These are phyloP conservation scores for Pelargonium exstipulatum DNA, from an alignment of 441 rosid species.

Conservation along the genomic window DNA sequence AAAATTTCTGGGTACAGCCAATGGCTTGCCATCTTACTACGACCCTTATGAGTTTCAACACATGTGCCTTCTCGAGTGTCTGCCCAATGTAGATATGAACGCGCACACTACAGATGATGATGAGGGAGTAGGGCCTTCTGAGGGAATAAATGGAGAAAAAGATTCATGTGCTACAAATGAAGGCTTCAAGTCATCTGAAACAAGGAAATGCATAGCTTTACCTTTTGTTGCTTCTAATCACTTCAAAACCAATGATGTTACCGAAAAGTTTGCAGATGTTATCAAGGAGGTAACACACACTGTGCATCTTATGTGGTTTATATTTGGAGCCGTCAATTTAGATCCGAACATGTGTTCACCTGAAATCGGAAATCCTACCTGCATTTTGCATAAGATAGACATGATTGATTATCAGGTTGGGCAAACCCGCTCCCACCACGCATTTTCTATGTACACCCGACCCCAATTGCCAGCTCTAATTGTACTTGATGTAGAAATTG, in stretches of 20 bases:
- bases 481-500: conserved; percentile 12
- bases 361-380: too few relatives aligned
- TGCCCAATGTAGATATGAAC: conserved; percentile 29
- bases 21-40: conserved; percentile 50
- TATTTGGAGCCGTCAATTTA: conserved; percentile 10
- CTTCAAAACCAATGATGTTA: conserved; percentile 47
- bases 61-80: conserved; percentile 48
- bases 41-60: conserved; percentile 52
- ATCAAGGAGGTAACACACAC: conserved; percentile 60
- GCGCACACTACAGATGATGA: conserved; percentile 32
- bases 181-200: conserved; percentile 16
- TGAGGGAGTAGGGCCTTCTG: conserved; percentile 32
- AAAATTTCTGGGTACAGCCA: conserved; percentile 36
- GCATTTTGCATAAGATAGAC: not conserved
- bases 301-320: conserved; percentile 9
- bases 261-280: conserved; percentile 37
- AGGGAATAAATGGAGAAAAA: not conserved
- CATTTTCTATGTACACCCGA: too few relatives aligned
- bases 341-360: too few relatives aligned
- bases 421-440: too few relatives aligned
- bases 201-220: conserved; percentile 50
- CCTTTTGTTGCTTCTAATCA: conserved; percentile 64
- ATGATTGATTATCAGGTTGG: not conserved
- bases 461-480: too few relatives aligned
- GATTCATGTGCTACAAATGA: not conserved